Conservation (phyloP, 345 rosid genomes). For the Lenwebbia sp. region DNA sequence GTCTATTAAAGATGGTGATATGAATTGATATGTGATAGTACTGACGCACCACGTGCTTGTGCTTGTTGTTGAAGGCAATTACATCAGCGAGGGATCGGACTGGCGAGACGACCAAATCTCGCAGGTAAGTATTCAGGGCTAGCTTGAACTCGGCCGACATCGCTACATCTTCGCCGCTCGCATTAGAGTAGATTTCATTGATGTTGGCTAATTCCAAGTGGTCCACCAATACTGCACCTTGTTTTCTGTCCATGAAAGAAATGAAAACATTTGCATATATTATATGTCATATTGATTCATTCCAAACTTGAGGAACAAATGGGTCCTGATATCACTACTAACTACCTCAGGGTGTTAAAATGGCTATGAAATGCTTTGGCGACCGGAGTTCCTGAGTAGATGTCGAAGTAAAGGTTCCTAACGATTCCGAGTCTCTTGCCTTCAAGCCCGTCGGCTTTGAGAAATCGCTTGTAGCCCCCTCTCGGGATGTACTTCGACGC, state of each 20-base stretch:
- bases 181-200: not conserved
- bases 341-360: constrained; percentile 33
- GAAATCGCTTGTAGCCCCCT: constrained; percentile 40
- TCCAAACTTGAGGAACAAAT: not conserved
- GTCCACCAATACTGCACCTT: constrained; percentile 41
- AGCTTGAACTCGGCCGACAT: constrained; percentile 47
- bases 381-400: not conserved
- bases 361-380: constrained; percentile 23
- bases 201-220: constrained; percentile 28
- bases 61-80: constrained; percentile 40
- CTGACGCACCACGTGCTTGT: constrained; percentile 21
- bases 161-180: constrained; percentile 27
- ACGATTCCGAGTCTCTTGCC: constrained; percentile 54
- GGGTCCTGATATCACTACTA: not conserved
- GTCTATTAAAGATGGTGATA: not conserved
- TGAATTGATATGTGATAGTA: not conserved
- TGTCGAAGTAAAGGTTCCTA: constrained; percentile 17
- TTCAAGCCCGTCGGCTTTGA: constrained; percentile 29
- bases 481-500: constrained; percentile 34
- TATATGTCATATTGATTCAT: not conserved
- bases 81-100: constrained; percentile 52
- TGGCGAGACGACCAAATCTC: constrained; percentile 29
- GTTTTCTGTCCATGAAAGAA: constrained; percentile 14
- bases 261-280: not conserved
- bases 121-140: constrained; percentile 36